A percentile compares a stretch with the other conserved stretches of the same genome.
phyloP scores from a whole-genome alignment of 768 basidiomycete species.

The Pulveroboletus sp. region DNA sequence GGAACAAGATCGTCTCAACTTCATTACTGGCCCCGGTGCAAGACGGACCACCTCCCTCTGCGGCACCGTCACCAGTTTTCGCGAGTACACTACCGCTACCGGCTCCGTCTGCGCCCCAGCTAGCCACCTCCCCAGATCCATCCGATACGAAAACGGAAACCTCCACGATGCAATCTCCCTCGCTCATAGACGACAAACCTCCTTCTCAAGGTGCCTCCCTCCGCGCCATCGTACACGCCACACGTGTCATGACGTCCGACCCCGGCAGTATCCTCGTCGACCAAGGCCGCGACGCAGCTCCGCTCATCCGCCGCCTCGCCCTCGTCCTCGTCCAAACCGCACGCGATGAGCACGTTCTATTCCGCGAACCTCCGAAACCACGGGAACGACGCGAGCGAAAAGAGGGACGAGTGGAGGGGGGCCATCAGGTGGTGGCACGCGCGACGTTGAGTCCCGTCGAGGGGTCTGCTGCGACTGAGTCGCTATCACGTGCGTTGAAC shows the following conservation, averaged over 20 bases:
- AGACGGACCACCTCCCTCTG: slow-evolving; percentile 11
- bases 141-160: slow-evolving; percentile 25
- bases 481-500: slow-evolving; percentile 46
- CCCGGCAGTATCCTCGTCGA: slow-evolving; percentile 72
- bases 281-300: slow-evolving; percentile 60
- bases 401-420: slow-evolving; percentile 25
- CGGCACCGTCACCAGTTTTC: slow-evolving; percentile 19
- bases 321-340: slow-evolving; percentile 66
- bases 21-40: slow-evolving; percentile 13
- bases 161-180: slow-evolving; percentile 26
- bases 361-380: slow-evolving; percentile 35
- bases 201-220: slow-evolving; percentile 61
- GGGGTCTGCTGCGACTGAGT: slow-evolving; percentile 43
- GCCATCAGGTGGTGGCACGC: slow-evolving; percentile 33
- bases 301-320: slow-evolving; percentile 61
- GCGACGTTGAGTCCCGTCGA: slow-evolving; percentile 43
- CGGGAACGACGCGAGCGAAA: slow-evolving; percentile 46
- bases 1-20: slow-evolving; percentile 24
- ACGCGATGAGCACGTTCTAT: slow-evolving; percentile 57
- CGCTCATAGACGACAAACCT: slow-evolving; percentile 27
- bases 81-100: slow-evolving; percentile 16
- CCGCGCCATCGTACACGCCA: slow-evolving; percentile 77
- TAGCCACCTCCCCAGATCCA: slow-evolving; percentile 22
- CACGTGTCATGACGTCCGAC: slow-evolving; percentile 83
- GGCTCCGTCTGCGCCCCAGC: slow-evolving; percentile 25